phyloP scores from a whole-genome alignment of 305 asterid species.

The Fraxinus angustifolia region DNA sequence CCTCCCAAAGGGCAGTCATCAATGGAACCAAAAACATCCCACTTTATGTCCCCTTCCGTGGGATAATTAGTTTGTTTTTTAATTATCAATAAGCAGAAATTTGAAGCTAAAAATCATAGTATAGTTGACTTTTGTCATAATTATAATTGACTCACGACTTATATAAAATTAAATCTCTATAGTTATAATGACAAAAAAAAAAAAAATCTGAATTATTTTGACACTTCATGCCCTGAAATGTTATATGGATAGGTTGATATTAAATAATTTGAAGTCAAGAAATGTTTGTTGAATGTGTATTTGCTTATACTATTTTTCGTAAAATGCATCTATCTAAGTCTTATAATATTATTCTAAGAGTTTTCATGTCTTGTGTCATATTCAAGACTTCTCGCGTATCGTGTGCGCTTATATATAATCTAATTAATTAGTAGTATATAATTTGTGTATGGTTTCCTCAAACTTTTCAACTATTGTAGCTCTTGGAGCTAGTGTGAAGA shows the following conservation, averaged over 20 bases:
- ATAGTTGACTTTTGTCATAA: neutral
- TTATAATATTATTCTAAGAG: too few species aligned
- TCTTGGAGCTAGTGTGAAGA: too few species aligned
- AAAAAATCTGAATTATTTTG: neutral
- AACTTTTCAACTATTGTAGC: too few species aligned
- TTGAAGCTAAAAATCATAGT: neutral
- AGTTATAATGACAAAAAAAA: neutral
- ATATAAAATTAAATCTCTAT: neutral
- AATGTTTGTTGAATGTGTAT: too few species aligned
- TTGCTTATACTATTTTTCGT: too few species aligned
- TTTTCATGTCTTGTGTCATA: too few species aligned
- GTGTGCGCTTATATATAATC: too few species aligned
- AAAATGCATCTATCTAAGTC: too few species aligned
- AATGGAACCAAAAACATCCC: constrained; percentile 28
- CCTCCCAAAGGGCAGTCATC: constrained; percentile 29
- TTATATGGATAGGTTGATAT: neutral
- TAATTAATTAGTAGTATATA: too few species aligned
- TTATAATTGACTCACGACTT: neutral
- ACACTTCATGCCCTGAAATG: neutral
- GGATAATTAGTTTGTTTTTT: neutral
- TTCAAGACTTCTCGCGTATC: too few species aligned
- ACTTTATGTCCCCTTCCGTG: constrained; percentile 26
- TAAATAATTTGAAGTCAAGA: too few species aligned
- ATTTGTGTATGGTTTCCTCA: too few species aligned
- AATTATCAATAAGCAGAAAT: neutral